These are phyloP conservation scores for Daedaleopsis nitida DNA, from an alignment of 768 basidiomycete species.

Conservation along the genomic window DNA sequence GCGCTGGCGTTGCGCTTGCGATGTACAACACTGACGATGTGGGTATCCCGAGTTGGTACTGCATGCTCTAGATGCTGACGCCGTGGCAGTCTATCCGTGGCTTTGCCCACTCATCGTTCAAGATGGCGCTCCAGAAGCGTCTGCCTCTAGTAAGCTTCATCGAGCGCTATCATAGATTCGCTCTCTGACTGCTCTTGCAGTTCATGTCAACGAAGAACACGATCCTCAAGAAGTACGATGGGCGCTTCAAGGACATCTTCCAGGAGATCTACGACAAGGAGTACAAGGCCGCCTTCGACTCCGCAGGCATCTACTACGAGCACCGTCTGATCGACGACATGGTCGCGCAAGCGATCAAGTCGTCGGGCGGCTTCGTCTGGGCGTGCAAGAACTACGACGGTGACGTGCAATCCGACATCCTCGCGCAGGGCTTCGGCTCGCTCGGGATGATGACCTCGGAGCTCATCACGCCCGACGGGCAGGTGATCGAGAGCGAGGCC, in stretches of 20 bases:
- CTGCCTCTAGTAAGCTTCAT: conserved; percentile 61
- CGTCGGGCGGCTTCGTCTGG: conserved; percentile 81
- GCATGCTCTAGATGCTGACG: background rate
- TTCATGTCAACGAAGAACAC: conserved; percentile 99
- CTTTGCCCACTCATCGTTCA: conserved; percentile 97
- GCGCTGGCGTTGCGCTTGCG: conserved; percentile 87
- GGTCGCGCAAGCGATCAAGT: conserved; percentile 98
- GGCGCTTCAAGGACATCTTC: conserved; percentile 99
- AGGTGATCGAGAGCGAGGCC: conserved; percentile 92
- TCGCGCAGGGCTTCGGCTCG: conserved; percentile 96
- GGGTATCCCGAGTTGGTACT: conserved; percentile 12
- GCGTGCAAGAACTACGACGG: conserved; percentile 66
- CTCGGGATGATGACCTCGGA: conserved; percentile 99
- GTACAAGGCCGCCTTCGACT: conserved; percentile 74
- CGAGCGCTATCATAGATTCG: background rate
- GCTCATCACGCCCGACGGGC: conserved; percentile 92
- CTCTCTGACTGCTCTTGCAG: conserved; percentile 35
- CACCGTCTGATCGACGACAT: conserved; percentile 98
- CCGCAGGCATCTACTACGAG: conserved; percentile 82
- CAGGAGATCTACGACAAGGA: conserved; percentile 89
- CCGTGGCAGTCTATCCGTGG: conserved; percentile 76
- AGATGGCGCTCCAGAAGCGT: conserved; percentile 86
- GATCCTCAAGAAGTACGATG: conserved; percentile 96
- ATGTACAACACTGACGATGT: conserved; percentile 99
- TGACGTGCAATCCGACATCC: conserved; percentile 82